A percentile compares a stretch with the other conserved stretches of the same genome.
Evolutionary conservation across 2,329 filamentous ascomycete species (phyloP).

Genomic region (Raffaelea albimanens): DNA sequence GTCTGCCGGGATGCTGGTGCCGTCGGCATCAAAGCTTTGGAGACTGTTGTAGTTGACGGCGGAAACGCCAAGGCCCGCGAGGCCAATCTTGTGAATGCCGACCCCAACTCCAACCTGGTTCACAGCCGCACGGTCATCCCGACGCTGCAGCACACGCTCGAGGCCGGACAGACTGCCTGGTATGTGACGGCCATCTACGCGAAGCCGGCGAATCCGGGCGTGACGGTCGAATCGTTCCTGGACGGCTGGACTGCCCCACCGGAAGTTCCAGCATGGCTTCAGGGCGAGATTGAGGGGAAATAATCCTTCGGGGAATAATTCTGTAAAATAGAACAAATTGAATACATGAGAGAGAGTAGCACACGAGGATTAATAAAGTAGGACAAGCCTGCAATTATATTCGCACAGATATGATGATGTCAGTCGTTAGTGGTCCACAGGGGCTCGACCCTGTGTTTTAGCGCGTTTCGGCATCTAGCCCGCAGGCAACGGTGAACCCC

Average conservation of each 20-base stretch:
- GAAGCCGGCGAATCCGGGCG: constrained; percentile 46
- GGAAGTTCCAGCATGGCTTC: constrained; percentile 50
- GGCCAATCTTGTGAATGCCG: constrained; percentile 62
- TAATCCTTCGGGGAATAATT: too few species aligned
- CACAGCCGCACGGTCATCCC: constrained; percentile 65
- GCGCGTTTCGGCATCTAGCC: too few species aligned
- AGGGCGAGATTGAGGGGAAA: constrained; percentile 31
- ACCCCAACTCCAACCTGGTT: constrained; percentile 70
- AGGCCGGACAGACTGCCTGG: constrained; percentile 49
- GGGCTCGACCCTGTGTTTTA: too few species aligned
- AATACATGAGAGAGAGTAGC: too few species aligned
- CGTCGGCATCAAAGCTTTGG: constrained; percentile 48
- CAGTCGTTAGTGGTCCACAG: too few species aligned
- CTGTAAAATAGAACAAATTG: too few species aligned
- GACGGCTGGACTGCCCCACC: constrained; percentile 53
- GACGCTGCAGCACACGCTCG: constrained; percentile 53
- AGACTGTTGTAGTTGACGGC: constrained; percentile 10
- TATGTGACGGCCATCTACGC: constrained; percentile 65
- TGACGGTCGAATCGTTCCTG: constrained; percentile 43
- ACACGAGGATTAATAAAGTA: too few species aligned
- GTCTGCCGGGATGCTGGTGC: constrained; percentile 47
- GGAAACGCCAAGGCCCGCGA: constrained; percentile 31
- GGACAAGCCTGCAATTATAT: too few species aligned
- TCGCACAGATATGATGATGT: too few species aligned
- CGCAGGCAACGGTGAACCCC: not conserved